Conservation (phyloP, 1,284 basidiomycete species). For the Inonotus obliquus region DNA sequence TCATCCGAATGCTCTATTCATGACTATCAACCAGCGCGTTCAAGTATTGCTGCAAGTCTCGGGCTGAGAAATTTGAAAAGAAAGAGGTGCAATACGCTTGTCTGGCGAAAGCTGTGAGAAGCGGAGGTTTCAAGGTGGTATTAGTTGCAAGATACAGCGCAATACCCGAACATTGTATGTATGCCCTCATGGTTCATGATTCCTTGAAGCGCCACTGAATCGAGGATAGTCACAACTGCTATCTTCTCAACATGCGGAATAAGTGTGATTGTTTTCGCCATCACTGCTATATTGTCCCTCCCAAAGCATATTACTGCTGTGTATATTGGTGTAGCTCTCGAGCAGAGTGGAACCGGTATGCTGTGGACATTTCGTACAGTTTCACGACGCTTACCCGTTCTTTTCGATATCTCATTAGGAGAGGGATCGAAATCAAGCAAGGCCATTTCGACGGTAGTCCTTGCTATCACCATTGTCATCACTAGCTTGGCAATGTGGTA, state of each 20-base stretch:
- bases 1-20: too few relatives aligned
- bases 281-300: slow-evolving; percentile 55
- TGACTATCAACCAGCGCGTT: too few relatives aligned
- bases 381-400: neutral
- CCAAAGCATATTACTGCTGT: slow-evolving; percentile 61
- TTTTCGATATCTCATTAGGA: neutral
- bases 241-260: slow-evolving; percentile 67
- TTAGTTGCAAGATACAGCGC: slow-evolving; percentile 55
- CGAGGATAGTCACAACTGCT: slow-evolving; percentile 45
- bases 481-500: slow-evolving; percentile 16
- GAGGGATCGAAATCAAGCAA: slow-evolving; percentile 9
- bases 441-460: slow-evolving; percentile 11
- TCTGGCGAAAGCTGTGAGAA: slow-evolving; percentile 56
- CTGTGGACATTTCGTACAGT: slow-evolving; percentile 19
- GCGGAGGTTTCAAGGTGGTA: slow-evolving; percentile 62
- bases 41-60: slow-evolving; percentile 39
- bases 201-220: slow-evolving; percentile 6
- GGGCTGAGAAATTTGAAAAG: slow-evolving; percentile 53
- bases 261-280: slow-evolving; percentile 50
- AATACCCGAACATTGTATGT: slow-evolving; percentile 57
- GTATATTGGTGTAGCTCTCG: slow-evolving; percentile 46
- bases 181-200: neutral
- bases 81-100: slow-evolving; percentile 56
- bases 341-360: slow-evolving; percentile 26
- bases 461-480: slow-evolving; percentile 10